phyloP scores from a whole-genome alignment of 345 rosid species.

The Sonneratia alba region DNA sequence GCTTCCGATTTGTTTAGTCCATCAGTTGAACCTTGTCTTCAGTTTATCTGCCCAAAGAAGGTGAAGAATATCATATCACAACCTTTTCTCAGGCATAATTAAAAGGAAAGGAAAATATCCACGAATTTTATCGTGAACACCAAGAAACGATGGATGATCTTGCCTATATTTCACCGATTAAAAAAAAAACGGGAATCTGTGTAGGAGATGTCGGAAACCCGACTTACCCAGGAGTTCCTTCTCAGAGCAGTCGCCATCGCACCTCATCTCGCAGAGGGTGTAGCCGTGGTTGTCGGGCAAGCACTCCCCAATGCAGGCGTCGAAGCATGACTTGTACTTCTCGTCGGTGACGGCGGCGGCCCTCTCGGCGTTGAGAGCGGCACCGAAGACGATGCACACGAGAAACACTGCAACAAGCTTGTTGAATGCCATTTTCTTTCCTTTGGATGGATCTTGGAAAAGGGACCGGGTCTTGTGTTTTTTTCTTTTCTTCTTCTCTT shows the following conservation, averaged over 20 bases:
- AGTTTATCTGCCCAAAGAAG: no score
- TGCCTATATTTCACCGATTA: no score
- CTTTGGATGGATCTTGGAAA: background rate
- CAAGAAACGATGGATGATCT: no score
- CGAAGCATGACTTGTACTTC: slow-evolving; percentile 10
- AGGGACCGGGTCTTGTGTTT: background rate
- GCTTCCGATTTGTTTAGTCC: no score
- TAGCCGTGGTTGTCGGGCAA: slow-evolving; percentile 6
- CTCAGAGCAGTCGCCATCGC: slow-evolving; percentile 20
- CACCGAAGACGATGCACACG: slow-evolving; percentile 19
- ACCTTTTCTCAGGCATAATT: no score
- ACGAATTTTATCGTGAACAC: no score
- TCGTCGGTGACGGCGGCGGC: background rate
- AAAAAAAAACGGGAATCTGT: no score
- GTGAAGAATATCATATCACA: no score
- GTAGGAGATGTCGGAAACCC: background rate
- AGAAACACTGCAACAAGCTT: slow-evolving; percentile 22
- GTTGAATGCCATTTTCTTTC: slow-evolving; percentile 20
- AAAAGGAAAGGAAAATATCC: no score
- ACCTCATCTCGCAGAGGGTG: slow-evolving; percentile 27
- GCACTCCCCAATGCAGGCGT: slow-evolving; percentile 17
- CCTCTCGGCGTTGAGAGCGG: background rate
- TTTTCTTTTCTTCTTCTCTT: background rate
- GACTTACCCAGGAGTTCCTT: slow-evolving; percentile 6
- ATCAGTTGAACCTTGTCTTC: no score